Conservation (phyloP, 306 rosid species). For the Spatholobus suberectus region DNA sequence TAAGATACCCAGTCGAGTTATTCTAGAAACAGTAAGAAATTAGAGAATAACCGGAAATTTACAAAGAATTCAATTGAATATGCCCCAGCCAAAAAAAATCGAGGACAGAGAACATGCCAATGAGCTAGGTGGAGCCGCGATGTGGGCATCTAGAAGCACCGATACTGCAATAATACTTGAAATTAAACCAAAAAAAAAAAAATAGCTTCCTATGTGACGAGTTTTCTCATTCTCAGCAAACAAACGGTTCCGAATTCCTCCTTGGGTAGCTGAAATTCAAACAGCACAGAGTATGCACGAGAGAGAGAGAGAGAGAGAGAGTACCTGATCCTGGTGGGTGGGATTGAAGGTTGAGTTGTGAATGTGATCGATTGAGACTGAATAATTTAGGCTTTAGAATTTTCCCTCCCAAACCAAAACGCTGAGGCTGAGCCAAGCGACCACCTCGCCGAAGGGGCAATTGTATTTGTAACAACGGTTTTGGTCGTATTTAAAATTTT, state of each 20-base stretch:
- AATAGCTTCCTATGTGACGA: not conserved
- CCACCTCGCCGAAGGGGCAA: not conserved
- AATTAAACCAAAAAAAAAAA: not conserved
- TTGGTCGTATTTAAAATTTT: not conserved
- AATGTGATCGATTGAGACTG: not conserved
- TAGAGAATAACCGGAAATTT: not conserved
- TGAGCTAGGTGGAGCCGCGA: slow-evolving; percentile 5
- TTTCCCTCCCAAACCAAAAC: slow-evolving; percentile 55
- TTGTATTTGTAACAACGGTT: not conserved
- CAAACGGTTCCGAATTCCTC: not conserved
- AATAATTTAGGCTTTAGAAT: not conserved
- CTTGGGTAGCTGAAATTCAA: slow-evolving; percentile 12
- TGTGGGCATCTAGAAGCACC: not conserved
- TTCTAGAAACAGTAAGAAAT: not conserved
- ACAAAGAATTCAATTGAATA: not conserved
- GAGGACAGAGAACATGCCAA: not conserved
- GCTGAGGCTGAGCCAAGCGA: not conserved
- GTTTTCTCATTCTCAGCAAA: not conserved
- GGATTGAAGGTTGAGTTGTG: not conserved
- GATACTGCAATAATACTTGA: not conserved
- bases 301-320: slow-evolving; percentile 30
- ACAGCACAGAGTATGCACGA: not conserved
- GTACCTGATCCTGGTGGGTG: slow-evolving; percentile 41
- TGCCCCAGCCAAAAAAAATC: not conserved
- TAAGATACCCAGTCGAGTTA: not conserved